Percentiles rank a stretch among this genome's conserved stretches.
phyloP scores from a whole-genome alignment of 345 rosid species.

The Bruguiera parviflora region DNA sequence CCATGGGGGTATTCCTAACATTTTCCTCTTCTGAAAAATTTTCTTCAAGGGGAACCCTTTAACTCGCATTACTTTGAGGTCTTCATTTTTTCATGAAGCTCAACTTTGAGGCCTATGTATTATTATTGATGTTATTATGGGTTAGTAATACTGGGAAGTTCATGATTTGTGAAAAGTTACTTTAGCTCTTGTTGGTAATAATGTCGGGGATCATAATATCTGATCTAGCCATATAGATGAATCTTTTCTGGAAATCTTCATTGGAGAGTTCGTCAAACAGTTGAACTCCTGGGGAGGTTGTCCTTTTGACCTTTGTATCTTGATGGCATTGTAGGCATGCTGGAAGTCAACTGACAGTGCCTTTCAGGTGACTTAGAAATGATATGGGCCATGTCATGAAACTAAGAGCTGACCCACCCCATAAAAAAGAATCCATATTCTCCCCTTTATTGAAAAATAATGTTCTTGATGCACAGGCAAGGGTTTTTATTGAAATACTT shows the following conservation, averaged over 20 bases:
- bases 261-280: background rate
- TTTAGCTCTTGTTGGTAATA: too few relatives aligned
- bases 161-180: background rate
- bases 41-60: background rate
- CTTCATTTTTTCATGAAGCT: background rate
- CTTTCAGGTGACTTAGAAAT: too few relatives aligned
- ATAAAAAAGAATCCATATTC: background rate
- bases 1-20: background rate
- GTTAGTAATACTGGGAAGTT: background rate
- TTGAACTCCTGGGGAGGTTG: slow-evolving; percentile 4
- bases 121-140: too few relatives aligned
- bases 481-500: background rate
- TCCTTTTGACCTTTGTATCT: too few relatives aligned
- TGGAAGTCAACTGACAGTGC: background rate
- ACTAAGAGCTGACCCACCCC: background rate
- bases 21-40: background rate
- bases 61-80: background rate
- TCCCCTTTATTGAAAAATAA: background rate
- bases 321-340: background rate
- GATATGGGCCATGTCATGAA: background rate
- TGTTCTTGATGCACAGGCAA: background rate
- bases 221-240: background rate
- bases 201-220: slow-evolving; percentile 8
- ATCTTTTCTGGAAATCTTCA: background rate
- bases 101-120: too few relatives aligned